Evolutionary conservation across 164 flowering plant species (phyloP).

Genomic region (Sedum album): DNA sequence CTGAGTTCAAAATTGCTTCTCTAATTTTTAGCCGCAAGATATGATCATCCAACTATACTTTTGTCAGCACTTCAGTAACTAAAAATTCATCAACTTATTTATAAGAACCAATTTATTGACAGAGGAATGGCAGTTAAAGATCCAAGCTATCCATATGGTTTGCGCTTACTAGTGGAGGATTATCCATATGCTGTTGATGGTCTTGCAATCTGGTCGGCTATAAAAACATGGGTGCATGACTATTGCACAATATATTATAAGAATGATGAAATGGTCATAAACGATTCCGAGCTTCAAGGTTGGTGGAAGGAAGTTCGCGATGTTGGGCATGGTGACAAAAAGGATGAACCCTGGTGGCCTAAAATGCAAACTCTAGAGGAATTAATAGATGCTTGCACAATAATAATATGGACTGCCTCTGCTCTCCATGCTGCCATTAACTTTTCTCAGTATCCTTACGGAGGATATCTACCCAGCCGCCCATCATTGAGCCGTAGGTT

Average conservation of each 20-base stretch:
- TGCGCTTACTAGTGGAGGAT: constrained; percentile 16
- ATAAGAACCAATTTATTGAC: background rate
- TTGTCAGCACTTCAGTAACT: background rate
- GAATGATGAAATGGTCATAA: constrained; percentile 7
- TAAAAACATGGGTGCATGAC: constrained; percentile 14
- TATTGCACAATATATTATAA: constrained; percentile 13
- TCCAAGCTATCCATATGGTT: constrained; percentile 9
- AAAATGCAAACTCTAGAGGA: constrained; percentile 13
- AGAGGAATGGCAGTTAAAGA: constrained; percentile 18
- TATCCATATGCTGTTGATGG: constrained; percentile 17
- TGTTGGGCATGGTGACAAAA: constrained; percentile 15
- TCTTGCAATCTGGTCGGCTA: constrained; percentile 15
- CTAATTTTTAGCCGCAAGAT: background rate
- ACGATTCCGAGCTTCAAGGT: constrained; percentile 9
- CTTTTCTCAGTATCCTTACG: constrained; percentile 13
- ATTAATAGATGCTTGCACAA: constrained; percentile 12
- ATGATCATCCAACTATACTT: background rate
- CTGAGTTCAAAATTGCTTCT: background rate
- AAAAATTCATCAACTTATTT: background rate
- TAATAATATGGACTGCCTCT: constrained; percentile 16
- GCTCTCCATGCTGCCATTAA: constrained; percentile 16
- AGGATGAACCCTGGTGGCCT: constrained; percentile 19
- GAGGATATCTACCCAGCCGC: constrained; percentile 12
- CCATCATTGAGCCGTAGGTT: constrained; percentile 14
- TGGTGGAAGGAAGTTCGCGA: constrained; percentile 14